Evolutionary conservation across 768 basidiomycete species (phyloP).

Genomic region (Symmetrospora coprosmae): DNA sequence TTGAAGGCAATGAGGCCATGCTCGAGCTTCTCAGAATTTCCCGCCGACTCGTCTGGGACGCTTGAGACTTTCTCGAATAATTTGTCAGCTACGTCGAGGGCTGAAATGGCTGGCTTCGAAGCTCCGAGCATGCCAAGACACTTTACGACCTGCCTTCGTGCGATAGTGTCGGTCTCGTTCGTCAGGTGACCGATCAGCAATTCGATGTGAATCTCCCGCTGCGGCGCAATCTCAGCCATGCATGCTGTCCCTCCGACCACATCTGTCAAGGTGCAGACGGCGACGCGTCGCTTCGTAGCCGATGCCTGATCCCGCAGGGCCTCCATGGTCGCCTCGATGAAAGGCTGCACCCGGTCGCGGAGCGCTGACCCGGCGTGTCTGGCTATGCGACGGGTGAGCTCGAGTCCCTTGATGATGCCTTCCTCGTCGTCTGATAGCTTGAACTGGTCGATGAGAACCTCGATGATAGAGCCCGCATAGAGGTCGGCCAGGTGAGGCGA

Average conservation of each 20-base stretch:
- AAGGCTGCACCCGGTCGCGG: not conserved
- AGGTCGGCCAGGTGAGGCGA: not conserved
- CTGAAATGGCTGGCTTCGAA: not conserved
- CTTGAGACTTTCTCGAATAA: not conserved
- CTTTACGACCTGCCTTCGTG: not conserved
- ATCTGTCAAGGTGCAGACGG: constrained; percentile 3
- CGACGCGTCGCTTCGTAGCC: not conserved
- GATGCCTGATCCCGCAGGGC: constrained; percentile 16
- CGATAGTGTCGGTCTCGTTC: not conserved
- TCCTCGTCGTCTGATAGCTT: not conserved
- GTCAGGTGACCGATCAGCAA: constrained; percentile 2
- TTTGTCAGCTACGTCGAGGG: not conserved
- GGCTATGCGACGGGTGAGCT: not conserved
- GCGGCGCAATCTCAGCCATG: not conserved
- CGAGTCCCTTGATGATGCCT: not conserved
- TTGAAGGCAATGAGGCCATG: not conserved
- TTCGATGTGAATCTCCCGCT: constrained; percentile 7
- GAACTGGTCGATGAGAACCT: not conserved
- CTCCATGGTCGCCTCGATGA: not conserved
- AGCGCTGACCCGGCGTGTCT: not conserved
- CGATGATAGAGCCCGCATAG: constrained; percentile 1
- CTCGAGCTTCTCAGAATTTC: not conserved
- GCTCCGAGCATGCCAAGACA: constrained; percentile 10
- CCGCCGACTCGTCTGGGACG: not conserved
- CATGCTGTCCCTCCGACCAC: constrained; percentile 9